Evolutionary conservation across 2,329 filamentous ascomycete genomes (phyloP), one percentile per base, ranked within the genome.

Genomic region (Bipolaris victoriae): DNA sequence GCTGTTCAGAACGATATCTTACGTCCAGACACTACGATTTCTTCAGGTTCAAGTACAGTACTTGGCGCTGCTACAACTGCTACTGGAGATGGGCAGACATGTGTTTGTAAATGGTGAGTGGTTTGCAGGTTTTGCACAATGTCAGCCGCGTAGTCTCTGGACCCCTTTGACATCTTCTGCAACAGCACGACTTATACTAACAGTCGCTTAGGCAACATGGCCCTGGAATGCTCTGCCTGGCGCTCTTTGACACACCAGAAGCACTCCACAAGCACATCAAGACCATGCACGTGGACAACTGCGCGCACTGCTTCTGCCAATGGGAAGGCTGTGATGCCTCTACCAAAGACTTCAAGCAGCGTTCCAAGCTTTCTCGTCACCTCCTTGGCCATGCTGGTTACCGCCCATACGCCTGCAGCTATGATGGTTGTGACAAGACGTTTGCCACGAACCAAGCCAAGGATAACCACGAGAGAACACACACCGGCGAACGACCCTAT

Each of bases 381-480:
- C 64, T 77, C 24, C 72, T 75, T 16, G 72, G 69, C 2, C 75
- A 77, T 49, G 72, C 73, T 7, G 73, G 74, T 15, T 69, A 77
- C 57, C 69, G 73, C 3, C 74, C 74, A 2, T 76, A 76, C 46
- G 68, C 70, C 13, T 77, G 75, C 56, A 72, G 68, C 33, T 76
- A 68, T 35, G 46, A 63, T 15, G 70, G 66, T 3, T 77, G 75
- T 61, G 67, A 66, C 57, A 76, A 77, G 60, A 76, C 70, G 0
- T 77, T 77, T 52, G 75, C 72, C 5, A 77, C 75, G 3, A 76
- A 76, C 41, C 75, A 77, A 63, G 74, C 74, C n/a, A 73, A 76
- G 49, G 73, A 77, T 39, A 77, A 77, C 39, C 75, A 77, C 43
- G 70, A 76, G 55, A 67, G 74, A 7, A 77, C 75, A 2, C 75